Base-by-base conservation (phyloP, 2,329 filamentous ascomycete species). In the Claviceps capensis region DNA sequence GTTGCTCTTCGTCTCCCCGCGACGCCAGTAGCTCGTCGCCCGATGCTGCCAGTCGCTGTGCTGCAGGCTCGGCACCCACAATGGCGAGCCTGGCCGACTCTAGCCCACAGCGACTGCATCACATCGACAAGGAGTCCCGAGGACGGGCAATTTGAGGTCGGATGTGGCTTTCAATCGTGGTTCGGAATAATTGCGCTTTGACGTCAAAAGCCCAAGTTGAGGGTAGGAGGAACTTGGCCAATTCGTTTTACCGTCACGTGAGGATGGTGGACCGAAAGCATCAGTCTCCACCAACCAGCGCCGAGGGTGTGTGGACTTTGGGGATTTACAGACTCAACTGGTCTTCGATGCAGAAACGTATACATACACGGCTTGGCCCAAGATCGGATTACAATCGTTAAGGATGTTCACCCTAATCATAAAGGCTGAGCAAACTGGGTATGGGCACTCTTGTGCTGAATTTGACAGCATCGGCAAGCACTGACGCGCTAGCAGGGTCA, bases 71-170 rank as follows among this genome's bases (percentile, higher is more conserved):
- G 72, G 69, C 81, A 86, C 67, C 75, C 75, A 69, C 81, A 85
- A 60, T 76, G 73, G 67, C 76, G 78, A 68, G 74, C 75, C 73
- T 77, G 78, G 61, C 76, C 74, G 69, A 79, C 78, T 69, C 81
- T 78, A 66, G 79, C 81, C 81, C 82, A 84, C 59, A 87, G 65
- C 57, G 75, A 74, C 68, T 79, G 79, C 85, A 88, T 89, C 62
- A 64, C 69, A 62, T n/a, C 55, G 53, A 8, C 42, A 45, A 38
- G 17, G 26, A 41, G 17, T 8, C 13, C 11, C 11, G 9, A 8
- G n/a, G 5, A 2, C 11, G n/a, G 17, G 13, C n/a, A 44, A 34
- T 2, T 26, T 23, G 19, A 37, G 40, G 7, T 16, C n/a, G 4
- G 13, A 26, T 38, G 49, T 34, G n/a, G 49, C 49, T 46, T 16